Evolutionary conservation across 2,329 filamentous ascomycete species (phyloP), one percentile per base, ranked within the genome.

Genomic region (Claviceps citrina): DNA sequence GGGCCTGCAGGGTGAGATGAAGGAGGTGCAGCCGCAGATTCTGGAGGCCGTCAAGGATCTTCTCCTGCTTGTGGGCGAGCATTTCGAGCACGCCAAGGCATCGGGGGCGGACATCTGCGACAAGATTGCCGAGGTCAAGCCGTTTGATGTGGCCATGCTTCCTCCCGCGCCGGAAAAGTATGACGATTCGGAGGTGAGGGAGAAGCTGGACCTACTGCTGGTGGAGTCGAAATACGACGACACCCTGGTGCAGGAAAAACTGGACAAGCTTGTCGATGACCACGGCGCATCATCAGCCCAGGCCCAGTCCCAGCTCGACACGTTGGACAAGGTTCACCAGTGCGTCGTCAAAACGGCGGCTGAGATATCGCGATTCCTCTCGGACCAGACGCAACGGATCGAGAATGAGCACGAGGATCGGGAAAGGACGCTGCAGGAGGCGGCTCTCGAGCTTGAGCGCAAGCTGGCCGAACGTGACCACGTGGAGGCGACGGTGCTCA

Each of bases 1-100:
- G 48, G 77, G 76, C 19, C 66, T 96, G 1, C 82, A 93, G 53
- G 80, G 72, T 43, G 78, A 91, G 43, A 71, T 93, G 24, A 73
- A 73, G 7, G 86, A 95, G 56, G 81, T 81, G 47, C 81, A 95
- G 50, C 91, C 91, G 1, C 82, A 93, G 61, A 82, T 96, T 48
- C 72, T 95, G 42, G 79, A 89, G 39, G 76, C 83, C 0, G 75
- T 98, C 47, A 81, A 85, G 51, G 84, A 95, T 51, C 77, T 96
- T n/a, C 69, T 93, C 30, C 67, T 76, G 7, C 70, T 93, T 19
- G 83, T 94, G 40, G 81, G 77, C 19, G 76, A 93, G 54, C 87
- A 96, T 56, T 94, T 82, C 52, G 85, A 93, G 49, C 84, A 93
- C 54, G 82, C 85, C 12, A 85, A 87, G 59, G 70, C 73, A 33